Evolutionary conservation across 306 rosid genomes (phyloP).

Genomic region (Medicago arabica): DNA sequence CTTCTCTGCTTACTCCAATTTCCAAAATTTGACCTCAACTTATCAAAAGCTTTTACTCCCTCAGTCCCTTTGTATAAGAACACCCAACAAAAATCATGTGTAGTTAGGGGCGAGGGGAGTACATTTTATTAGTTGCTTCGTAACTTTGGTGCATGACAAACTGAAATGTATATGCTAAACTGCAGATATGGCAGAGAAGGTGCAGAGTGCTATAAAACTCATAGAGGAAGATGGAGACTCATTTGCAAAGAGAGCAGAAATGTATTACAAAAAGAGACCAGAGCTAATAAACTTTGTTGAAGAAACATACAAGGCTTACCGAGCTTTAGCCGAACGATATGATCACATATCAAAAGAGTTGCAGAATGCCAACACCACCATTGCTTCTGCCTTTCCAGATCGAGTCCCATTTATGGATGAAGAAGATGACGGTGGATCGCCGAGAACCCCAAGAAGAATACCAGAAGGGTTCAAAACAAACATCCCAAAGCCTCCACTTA

Average conservation of each 20-base stretch:
- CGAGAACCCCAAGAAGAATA: constrained; percentile 47
- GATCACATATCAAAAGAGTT: constrained; percentile 95
- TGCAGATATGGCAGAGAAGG: constrained; percentile 97
- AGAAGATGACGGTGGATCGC: constrained; percentile 68
- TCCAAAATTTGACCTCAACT: constrained; percentile 8
- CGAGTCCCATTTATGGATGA: constrained; percentile 92
- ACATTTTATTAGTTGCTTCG: too few species aligned
- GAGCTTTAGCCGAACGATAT: constrained; percentile 91
- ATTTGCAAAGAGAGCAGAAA: constrained; percentile 95
- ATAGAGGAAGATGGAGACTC: constrained; percentile 93
- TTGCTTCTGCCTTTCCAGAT: constrained; percentile 89
- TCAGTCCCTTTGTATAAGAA: too few species aligned
- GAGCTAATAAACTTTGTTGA: constrained; percentile 86
- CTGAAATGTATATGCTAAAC: constrained; percentile 22
- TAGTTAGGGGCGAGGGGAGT: too few species aligned
- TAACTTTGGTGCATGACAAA: constrained; percentile 9
- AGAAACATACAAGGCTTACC: constrained; percentile 80
- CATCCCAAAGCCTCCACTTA: constrained; percentile 67
- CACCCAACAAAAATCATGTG: too few species aligned
- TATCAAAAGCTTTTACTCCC: neutral
- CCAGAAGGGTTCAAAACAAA: constrained; percentile 53
- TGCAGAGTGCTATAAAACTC: constrained; percentile 58
- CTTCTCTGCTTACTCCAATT: constrained; percentile 13
- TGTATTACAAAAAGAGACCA: constrained; percentile 95
- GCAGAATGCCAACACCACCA: constrained; percentile 94